Base-by-base conservation (phyloP, 2,329 filamentous ascomycete species). In the Plectosphaerella plurivora region DNA sequence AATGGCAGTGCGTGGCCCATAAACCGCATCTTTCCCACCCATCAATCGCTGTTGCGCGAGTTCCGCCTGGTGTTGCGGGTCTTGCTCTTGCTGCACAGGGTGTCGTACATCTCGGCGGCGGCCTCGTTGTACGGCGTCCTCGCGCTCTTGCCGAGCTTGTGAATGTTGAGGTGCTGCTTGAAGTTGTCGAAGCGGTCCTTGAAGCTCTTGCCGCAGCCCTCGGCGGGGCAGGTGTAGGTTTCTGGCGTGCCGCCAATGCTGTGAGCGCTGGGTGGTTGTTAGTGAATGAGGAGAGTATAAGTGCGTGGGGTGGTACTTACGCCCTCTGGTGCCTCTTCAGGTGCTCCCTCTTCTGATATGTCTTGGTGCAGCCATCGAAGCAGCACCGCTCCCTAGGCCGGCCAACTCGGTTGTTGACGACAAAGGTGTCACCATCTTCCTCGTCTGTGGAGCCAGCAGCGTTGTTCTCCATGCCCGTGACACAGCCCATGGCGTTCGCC, bases 261-360 rank as follows among this genome's bases (percentile, higher is more conserved):
- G 45, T 18, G 14, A n/a, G 42, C 15, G 1, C 8, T 22, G 22
- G 50, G 44, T 50, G 33, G 51, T 10, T 18, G 25, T 49, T 18
- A 16, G 15, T 8, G 59, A 68, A 58, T 71, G 72, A 51, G 70
- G 68, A 35, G 18, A 22, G n/a, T 39, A 9, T 28, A 15, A 24
- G 47, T 56, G 20, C 9, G 16, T 10, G 45, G n/a, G 7, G 46
- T 39, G 51, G 39, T 48, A 72, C 76, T 69, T 60, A 81, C 78
- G 75, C 76, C 50, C 72, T 71, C 49, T 75, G 69, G 60, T 83
- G 79, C 25, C 79, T 72, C 66, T 81, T 82, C 16, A 82, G 65
- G 55, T 83, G 79, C 62, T 83, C 79, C 22, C 74, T 75, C 51
- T 79, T 70, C 58, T 76, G 74, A 54, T 78, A 81, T 0, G 71